Percentiles rank a stretch among this genome's conserved stretches.
phyloP scores from a whole-genome alignment of 1,284 basidiomycete genomes.

The Phlebopus sp. region DNA sequence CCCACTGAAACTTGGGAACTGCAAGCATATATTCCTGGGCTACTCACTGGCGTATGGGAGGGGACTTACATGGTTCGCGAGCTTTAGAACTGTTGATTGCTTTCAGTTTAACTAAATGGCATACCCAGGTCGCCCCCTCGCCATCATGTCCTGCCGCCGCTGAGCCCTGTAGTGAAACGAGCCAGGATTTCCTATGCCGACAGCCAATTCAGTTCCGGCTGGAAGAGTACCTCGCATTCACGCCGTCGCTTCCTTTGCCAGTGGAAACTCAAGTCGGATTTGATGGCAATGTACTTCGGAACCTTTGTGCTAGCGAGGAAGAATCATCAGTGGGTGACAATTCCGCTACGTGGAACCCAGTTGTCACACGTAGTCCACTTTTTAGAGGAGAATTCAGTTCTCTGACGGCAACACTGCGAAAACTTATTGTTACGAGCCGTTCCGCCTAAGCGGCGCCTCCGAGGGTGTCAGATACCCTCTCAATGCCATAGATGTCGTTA shows the following conservation, averaged over 20 bases:
- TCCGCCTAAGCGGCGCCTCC: slow-evolving; percentile 28
- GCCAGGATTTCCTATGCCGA: slow-evolving; percentile 32
- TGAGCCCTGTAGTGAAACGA: slow-evolving; percentile 7
- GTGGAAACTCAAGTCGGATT: slow-evolving; percentile 21
- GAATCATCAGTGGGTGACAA: slow-evolving; percentile 23
- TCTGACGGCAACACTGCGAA: slow-evolving; percentile 26
- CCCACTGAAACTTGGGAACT: slow-evolving; percentile 27
- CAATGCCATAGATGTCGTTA: slow-evolving; percentile 36
- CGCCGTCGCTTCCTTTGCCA: slow-evolving; percentile 33
- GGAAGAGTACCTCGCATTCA: slow-evolving; percentile 30
- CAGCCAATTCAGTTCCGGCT: slow-evolving; percentile 34
- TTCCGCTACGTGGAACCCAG: slow-evolving; percentile 13
- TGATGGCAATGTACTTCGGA: slow-evolving; percentile 25
- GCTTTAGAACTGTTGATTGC: slow-evolving; percentile 14
- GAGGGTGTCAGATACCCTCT: slow-evolving; percentile 25
- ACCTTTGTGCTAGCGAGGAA: slow-evolving; percentile 22
- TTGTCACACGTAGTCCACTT: slow-evolving; percentile 21
- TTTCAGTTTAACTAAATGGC: slow-evolving; percentile 17
- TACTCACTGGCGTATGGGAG: slow-evolving; percentile 55
- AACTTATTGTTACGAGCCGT: slow-evolving; percentile 32
- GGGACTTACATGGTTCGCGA: slow-evolving; percentile 50
- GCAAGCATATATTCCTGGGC: slow-evolving; percentile 37
- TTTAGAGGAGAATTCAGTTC: slow-evolving; percentile 26
- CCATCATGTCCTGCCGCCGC: slow-evolving; percentile 15
- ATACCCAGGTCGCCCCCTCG: slow-evolving; percentile 29